Evolutionary conservation across 495 filamentous ascomycete species (phyloP).

Genomic region (Penicillium subrubescens): DNA sequence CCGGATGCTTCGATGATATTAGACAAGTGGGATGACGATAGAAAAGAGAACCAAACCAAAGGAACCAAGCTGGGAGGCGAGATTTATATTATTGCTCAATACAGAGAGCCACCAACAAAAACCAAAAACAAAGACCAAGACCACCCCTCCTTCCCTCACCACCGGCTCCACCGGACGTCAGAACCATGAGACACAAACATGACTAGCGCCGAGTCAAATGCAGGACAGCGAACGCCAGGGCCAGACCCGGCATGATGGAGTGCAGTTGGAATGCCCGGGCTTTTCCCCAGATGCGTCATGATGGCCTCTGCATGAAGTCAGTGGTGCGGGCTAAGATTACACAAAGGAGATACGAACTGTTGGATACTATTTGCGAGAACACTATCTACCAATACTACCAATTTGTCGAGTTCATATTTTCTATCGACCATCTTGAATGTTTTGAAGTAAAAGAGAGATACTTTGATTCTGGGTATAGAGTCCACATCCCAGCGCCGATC

Average conservation of each 20-base stretch:
- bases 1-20: background rate
- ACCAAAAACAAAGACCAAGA: background rate
- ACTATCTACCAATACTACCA: background rate
- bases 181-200: constrained; percentile 22
- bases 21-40: background rate
- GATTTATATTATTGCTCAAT: constrained; percentile 2
- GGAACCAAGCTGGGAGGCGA: background rate
- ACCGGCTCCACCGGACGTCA: constrained; percentile 7
- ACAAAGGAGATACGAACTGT: background rate
- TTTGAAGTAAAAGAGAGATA: background rate
- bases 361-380: background rate
- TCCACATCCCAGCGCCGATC: background rate
- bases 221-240: constrained; percentile 6
- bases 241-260: constrained; percentile 12
- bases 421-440: background rate
- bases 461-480: background rate
- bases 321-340: background rate
- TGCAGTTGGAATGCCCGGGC: constrained; percentile 6
- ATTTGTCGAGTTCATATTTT: background rate
- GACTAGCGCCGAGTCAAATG: constrained; percentile 19
- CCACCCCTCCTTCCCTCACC: background rate
- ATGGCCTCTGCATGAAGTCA: constrained; percentile 34
- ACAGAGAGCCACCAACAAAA: background rate
- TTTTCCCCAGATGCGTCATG: constrained; percentile 40
- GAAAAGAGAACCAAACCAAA: background rate